These are phyloP conservation scores for Fusarium sp. DNA, from an alignment of 2,329 filamentous ascomycete species.

Conservation along the genomic window DNA sequence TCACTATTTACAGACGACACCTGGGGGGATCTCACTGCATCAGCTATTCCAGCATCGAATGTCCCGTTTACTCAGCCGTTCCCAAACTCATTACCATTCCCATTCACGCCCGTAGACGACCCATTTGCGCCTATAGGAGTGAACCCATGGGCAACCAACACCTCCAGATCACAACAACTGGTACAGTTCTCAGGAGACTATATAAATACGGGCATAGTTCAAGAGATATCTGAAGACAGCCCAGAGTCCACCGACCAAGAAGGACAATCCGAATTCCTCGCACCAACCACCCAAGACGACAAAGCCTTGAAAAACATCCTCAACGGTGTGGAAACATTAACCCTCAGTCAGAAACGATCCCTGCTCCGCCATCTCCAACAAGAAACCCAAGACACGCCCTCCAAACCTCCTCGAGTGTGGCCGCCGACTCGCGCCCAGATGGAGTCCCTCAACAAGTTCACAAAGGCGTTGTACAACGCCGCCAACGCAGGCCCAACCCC, in stretches of 20 bases:
- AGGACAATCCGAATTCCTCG: background rate
- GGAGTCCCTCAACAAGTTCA: constrained; percentile 35
- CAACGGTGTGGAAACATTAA: constrained; percentile 28
- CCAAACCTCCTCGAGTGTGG: background rate
- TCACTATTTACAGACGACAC: background rate
- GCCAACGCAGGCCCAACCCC: constrained; percentile 25
- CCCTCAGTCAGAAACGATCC: constrained; percentile 33
- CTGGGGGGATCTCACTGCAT: background rate
- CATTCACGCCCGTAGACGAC: background rate
- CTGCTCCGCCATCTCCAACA: constrained; percentile 39
- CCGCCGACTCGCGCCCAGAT: constrained; percentile 32
- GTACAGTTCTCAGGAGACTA: background rate
- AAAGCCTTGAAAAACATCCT: constrained; percentile 28
- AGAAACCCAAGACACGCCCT: constrained; percentile 13
- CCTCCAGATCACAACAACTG: background rate
- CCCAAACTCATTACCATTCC: background rate
- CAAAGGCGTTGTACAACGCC: constrained; percentile 31
- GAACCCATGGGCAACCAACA: constrained; percentile 2
- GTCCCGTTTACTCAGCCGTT: background rate
- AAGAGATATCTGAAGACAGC: constrained; percentile 19
- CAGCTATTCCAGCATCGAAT: background rate
- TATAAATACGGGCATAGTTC: background rate
- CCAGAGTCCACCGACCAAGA: background rate
- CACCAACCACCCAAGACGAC: constrained; percentile 1
- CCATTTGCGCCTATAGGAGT: background rate